phyloP scores from a whole-genome alignment of 2,329 filamentous ascomycete genomes.

The Fusarium goolgardi region DNA sequence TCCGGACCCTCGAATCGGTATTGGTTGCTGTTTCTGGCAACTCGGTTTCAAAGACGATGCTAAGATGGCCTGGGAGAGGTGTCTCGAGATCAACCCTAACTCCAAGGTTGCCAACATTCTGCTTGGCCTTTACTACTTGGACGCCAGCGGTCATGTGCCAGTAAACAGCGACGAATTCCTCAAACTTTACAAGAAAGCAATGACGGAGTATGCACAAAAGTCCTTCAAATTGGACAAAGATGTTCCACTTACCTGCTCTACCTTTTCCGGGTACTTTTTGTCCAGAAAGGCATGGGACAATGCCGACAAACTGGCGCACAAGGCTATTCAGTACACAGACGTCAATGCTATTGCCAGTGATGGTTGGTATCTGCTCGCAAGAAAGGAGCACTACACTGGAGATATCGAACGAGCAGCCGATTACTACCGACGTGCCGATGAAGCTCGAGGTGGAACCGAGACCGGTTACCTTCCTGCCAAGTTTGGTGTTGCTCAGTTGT shows the following conservation, averaged over 20 bases:
- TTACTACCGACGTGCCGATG: conserved; percentile 90
- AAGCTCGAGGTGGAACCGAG: conserved; percentile 90
- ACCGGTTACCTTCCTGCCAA: conserved; percentile 93
- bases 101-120: conserved; percentile 93
- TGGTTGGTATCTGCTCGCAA: conserved; percentile 93
- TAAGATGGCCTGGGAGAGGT: conserved; percentile 88
- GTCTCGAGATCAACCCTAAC: conserved; percentile 81
- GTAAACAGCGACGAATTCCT: conserved; percentile 88
- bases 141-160: conserved; percentile 83
- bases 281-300: conserved; percentile 82
- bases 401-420: conserved; percentile 81
- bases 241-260: conserved; percentile 87
- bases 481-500: conserved; percentile 91
- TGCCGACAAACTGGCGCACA: conserved; percentile 87
- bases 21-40: conserved; percentile 98
- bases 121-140: conserved; percentile 89
- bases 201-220: conserved; percentile 93
- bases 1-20: conserved; percentile 94
- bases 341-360: conserved; percentile 97
- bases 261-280: conserved; percentile 91
- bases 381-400: conserved; percentile 88
- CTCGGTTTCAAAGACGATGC: conserved; percentile 94
- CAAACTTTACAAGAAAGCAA: conserved; percentile 88
- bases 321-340: conserved; percentile 95
- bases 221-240: conserved; percentile 95